Base-by-base conservation (phyloP, 768 basidiomycete species). In the Ramaria sp. region DNA sequence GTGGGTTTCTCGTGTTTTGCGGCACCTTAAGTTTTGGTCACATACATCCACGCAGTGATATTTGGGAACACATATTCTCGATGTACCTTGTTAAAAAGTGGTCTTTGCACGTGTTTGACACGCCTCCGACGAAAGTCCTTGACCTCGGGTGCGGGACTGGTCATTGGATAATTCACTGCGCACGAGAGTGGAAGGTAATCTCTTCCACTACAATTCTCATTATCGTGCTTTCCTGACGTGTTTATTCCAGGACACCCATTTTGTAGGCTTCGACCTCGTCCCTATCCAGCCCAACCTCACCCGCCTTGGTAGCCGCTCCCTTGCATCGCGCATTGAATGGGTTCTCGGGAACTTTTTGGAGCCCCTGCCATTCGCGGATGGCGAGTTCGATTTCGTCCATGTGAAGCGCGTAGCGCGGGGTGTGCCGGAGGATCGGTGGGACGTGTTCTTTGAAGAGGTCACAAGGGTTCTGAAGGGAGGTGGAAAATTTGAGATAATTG, bases 121-220 rank as follows among this genome's bases (percentile, higher is more conserved):
- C 68, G 19, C 77, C 80, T 7, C 84, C 86, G 3, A 70, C 70
- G 2, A 78, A 75, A 75, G 83, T 84, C 34, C 71, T 89, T 30
- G 87, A 89, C 62, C 69, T 89, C 46, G 87, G 86, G 10, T 88
- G 86, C 63, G 84, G 86, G 7, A 80, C 83, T n/a, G 87, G 86
- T 15, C 76, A 78, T 17, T 89, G 87, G 87, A 76, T 87, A 46
- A 61, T 88, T 53, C 76, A 83, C 37, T 80, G 79, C 61, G 84
- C 85, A 10, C 72, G 73, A 59, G 66, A 68, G 30, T 89, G 86
- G 86, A 79, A 79, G 73, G 82, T 75, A 53, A 41, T 31, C 33
- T 20, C 9, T 27, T 38, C 46, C 15, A 19, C 37, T 41, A 11
- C 31, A 57, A 59, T 39, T 38, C 48, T n/a, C 20, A 59, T 39